These are phyloP conservation scores for Cyberlindnera lachancei DNA, from an alignment of 805 yeast genomes.

Conservation along the genomic window DNA sequence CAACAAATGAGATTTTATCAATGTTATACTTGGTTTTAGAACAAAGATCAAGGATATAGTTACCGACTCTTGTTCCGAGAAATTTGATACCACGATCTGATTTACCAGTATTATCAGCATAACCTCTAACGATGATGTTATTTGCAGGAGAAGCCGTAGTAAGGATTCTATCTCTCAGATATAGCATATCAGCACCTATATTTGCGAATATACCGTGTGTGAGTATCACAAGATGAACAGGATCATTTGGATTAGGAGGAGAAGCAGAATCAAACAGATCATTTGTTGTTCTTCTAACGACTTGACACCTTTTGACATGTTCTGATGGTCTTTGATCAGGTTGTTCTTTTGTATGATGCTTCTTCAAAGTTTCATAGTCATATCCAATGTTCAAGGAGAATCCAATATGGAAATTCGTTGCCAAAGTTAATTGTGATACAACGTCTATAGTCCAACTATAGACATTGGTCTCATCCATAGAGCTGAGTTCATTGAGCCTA, in stretches of 20 bases:
- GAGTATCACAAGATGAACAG: slow-evolving; percentile 74
- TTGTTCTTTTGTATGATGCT: slow-evolving; percentile 1
- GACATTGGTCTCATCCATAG: slow-evolving; percentile 15
- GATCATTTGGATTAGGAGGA: slow-evolving; percentile 39
- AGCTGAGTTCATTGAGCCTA: slow-evolving; percentile 39
- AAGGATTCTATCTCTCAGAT: slow-evolving; percentile 74
- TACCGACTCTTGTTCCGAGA: slow-evolving; percentile 75
- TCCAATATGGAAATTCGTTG: slow-evolving; percentile 57
- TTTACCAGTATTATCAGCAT: slow-evolving; percentile 72
- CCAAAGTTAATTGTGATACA: slow-evolving; percentile 70
- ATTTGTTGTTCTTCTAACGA: slow-evolving; percentile 43
- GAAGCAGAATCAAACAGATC: slow-evolving; percentile 76
- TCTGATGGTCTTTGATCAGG: neutral
- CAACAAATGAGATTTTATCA: slow-evolving; percentile 71
- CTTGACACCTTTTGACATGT: slow-evolving; percentile 13
- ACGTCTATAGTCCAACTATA: slow-evolving; percentile 80
- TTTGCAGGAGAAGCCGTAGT: slow-evolving; percentile 18
- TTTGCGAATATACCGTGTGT: slow-evolving; percentile 95
- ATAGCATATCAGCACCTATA: slow-evolving; percentile 83
- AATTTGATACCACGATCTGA: slow-evolving; percentile 86
- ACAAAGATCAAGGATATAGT: slow-evolving; percentile 42
- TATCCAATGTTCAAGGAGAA: slow-evolving; percentile 57
- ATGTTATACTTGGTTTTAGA: slow-evolving; percentile 39
- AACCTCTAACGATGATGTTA: slow-evolving; percentile 78
- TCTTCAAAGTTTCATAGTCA: slow-evolving; percentile 23